These are phyloP conservation scores for Pterocarpus santalinus DNA, from an alignment of 306 rosid genomes.

Conservation along the genomic window DNA sequence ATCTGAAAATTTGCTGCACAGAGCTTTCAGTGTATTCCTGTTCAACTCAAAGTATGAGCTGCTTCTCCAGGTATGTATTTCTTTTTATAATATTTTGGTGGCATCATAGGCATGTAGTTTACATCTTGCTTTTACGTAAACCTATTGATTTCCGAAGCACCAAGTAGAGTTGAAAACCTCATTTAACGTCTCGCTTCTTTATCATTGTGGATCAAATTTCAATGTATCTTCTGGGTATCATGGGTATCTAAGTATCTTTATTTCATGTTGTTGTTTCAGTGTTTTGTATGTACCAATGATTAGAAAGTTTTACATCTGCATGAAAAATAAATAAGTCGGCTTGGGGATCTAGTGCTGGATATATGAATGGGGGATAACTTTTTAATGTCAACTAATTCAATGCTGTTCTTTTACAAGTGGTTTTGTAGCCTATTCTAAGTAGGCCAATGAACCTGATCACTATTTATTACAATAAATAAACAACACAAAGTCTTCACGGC, in stretches of 20 bases:
- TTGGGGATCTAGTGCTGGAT: slow-evolving; percentile 9
- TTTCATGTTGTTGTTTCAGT: slow-evolving; percentile 26
- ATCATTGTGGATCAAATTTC: too few species aligned
- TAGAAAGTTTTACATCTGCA: slow-evolving; percentile 28
- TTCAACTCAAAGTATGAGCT: slow-evolving; percentile 91
- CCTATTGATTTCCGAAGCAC: too few species aligned
- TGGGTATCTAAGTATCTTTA: not conserved
- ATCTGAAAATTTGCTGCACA: slow-evolving; percentile 82
- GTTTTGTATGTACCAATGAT: not conserved
- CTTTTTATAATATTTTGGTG: not conserved
- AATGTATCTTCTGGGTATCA: too few species aligned
- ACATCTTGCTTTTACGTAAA: too few species aligned
- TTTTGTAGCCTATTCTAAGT: slow-evolving; percentile 25
- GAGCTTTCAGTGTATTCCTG: slow-evolving; percentile 97
- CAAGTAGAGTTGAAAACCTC: too few species aligned
- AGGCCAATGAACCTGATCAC: not conserved
- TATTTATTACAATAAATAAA: not conserved
- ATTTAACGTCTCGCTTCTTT: too few species aligned
- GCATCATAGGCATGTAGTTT: not conserved
- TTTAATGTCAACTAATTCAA: slow-evolving; percentile 19
- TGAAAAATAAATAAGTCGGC: slow-evolving; percentile 19
- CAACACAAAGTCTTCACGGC: not conserved
- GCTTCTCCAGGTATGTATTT: slow-evolving; percentile 87
- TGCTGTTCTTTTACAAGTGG: not conserved
- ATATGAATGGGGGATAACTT: slow-evolving; percentile 2